Base-by-base conservation (phyloP, 192 early-diverging fungal species). In the Funneliformis mosseae region DNA sequence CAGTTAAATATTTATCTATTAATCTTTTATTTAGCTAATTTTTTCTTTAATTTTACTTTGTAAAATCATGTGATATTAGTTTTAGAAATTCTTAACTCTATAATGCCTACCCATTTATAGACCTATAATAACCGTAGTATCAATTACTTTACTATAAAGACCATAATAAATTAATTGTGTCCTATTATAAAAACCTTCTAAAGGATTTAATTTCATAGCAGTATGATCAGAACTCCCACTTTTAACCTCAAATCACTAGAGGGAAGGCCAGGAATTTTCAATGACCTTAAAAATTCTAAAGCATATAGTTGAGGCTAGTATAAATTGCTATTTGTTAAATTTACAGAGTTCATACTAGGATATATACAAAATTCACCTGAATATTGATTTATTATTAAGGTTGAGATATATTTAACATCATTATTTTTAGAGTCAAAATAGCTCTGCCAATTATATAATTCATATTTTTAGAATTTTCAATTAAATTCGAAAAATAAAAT, bases 381-480 rank as follows among this genome's bases (percentile, higher is more conserved):
- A 7, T 48, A 67, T 28, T 8, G 0, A 8, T 33, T 45, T n/a
- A 81, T 59, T 10, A 79, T 43, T 4, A n/a, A 11, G 11, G 23
- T 4, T 59, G 80, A 80, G 25, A 84, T 23, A 16, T 61, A 50
- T 7, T 76, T n/a, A 67, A 81, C 80, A 45, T 84, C 66, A 2
- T 48, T 25, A 63, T 83, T 83, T 27, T 12, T 77, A 75, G 76
- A n/a, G 66, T 74, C 7, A 81, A 46, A 23, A 83, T 78, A 9
- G 39, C 76, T 3, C 79, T 48, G 5, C 67, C 8, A 38, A 43
- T 59, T 8, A 83, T 38, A 59, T 78, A 78, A 23, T 55, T 2
- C 0, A 21, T 8, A 43, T 74, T 69, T 2, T 43, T 43, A 41
- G 74, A 23, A 64, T 81, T 80, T 60, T 33, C 33, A 33, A 3